Percentiles rank a stretch among this genome's conserved stretches.
These are phyloP conservation scores for Acidomyces sp. DNA, from an alignment of 495 filamentous ascomycete species.

Conservation along the genomic window DNA sequence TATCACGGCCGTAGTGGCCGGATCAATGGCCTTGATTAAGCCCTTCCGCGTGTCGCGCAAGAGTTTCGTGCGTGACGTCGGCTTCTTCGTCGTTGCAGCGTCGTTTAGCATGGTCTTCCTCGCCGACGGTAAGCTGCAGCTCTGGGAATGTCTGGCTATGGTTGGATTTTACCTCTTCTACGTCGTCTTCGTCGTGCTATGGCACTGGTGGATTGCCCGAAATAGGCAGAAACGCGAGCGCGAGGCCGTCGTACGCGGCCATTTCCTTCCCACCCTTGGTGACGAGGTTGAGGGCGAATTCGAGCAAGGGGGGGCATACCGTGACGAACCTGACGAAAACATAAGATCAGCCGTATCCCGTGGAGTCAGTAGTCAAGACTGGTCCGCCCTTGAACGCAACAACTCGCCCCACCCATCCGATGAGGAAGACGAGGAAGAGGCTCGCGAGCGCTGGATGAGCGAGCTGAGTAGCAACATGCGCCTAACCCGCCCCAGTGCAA, in stretches of 20 bases:
- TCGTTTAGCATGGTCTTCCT: conserved; percentile 80
- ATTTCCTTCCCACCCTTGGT: conserved; percentile 54
- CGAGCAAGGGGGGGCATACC: no score
- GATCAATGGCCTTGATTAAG: conserved; percentile 91
- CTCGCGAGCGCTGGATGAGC: conserved; percentile 54
- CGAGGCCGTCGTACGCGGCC: conserved; percentile 56
- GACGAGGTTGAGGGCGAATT: conserved; percentile 58
- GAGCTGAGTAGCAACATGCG: conserved; percentile 92
- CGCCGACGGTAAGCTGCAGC: conserved; percentile 65
- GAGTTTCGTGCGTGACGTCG: conserved; percentile 84
- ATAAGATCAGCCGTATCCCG: conserved; percentile 38
- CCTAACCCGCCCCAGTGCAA: conserved; percentile 51
- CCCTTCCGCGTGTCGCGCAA: conserved; percentile 82
- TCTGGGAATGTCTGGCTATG: conserved; percentile 87
- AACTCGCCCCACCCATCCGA: neutral
- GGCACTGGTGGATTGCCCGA: conserved; percentile 74
- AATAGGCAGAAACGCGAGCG: conserved; percentile 45
- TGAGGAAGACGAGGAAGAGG: conserved; percentile 56
- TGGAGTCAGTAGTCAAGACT: conserved; percentile 48
- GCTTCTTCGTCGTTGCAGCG: conserved; percentile 82
- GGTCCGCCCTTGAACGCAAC: conserved; percentile 57
- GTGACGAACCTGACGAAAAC: conserved; percentile 54
- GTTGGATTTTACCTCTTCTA: conserved; percentile 87
- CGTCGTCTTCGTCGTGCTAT: conserved; percentile 72
- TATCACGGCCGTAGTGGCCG: conserved; percentile 91